Evolutionary conservation across 768 basidiomycete species (phyloP), one percentile per base, ranked within the genome.

Genomic region (Paxillus rubicundulus): DNA sequence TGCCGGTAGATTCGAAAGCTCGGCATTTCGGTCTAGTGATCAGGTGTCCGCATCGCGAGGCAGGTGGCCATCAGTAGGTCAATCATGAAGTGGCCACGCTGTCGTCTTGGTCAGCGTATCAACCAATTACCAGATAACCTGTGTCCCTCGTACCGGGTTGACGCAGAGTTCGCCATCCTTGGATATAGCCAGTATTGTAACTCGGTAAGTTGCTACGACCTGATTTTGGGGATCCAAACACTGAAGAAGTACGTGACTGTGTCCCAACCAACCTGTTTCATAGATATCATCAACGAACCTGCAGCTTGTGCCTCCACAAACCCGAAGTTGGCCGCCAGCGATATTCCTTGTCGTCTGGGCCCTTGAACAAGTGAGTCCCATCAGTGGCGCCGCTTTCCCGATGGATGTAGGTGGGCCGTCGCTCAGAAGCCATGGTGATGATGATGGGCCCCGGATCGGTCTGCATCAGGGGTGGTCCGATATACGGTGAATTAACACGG

Each of bases 131-230:
- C 7, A n/a, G 30, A 34, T 9, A 13, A 2, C 18, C 24, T 9
- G 6, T 16, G 43, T 41, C 18, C 45, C 20, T 53, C 63, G n/a
- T 54, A 69, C 68, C 57, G 69, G 59, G 49, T 69, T 17, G 21
- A 69, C 57, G 17, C 61, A 45, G 5, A 69, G 65, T 32, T 67
- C 69, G 4, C 68, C 68, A 37, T 69, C 68, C 46, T 70, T 69
- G 34, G 46, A 60, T 30, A 69, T 28, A 12, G 68, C 69, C 52
- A 69, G 58, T 9, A 54, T 40, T 21, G 65, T 69, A 18, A 65
- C 54, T 17, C 68, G 68, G 45, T 70, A 69, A 10, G 67, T 67
- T 1, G 68, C 68, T 21, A 70, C 55, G 10, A 69, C 48, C n/a
- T 56, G 57, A 36, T 53, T 47, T 17, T 56, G 55, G 3, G 59